These are phyloP conservation scores for Samsoniella hepiali DNA, from an alignment of 2,329 filamentous ascomycete species.

Conservation along the genomic window DNA sequence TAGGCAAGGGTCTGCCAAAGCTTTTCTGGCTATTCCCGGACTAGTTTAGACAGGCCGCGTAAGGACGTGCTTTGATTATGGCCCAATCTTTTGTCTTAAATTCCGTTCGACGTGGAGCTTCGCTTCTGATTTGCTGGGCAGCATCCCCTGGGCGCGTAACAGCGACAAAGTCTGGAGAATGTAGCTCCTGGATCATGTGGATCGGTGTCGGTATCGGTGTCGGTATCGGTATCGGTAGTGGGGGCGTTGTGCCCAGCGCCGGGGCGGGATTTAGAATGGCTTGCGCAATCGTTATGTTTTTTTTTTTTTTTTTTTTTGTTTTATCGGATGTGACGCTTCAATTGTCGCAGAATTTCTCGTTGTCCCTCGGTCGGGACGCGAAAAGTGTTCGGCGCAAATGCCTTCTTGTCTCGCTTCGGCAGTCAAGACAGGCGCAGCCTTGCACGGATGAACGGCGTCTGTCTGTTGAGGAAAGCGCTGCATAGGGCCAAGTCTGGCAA, in stretches of 20 bases:
- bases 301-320: too few species aligned
- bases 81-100: neutral
- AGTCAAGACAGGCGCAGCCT: neutral
- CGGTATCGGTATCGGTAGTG: slow-evolving; percentile 1
- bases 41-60: slow-evolving; percentile 8
- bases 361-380: too few species aligned
- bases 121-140: neutral
- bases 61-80: neutral
- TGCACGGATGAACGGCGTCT: neutral
- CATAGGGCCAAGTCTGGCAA: neutral
- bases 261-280: slow-evolving; percentile 16
- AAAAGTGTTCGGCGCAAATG: too few species aligned
- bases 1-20: neutral
- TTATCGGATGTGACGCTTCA: neutral
- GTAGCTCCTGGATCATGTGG: neutral
- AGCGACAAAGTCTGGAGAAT: neutral
- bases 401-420: too few species aligned
- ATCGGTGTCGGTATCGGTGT: too few species aligned
- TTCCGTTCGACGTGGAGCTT: neutral
- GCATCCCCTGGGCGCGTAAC: neutral
- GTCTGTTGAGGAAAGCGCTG: neutral
- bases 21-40: neutral
- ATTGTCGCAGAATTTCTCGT: neutral
- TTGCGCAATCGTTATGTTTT: slow-evolving; percentile 11
- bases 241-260: neutral